A percentile compares a stretch with the other conserved stretches of the same genome.
Evolutionary conservation across 2,329 filamentous ascomycete genomes (phyloP).

Genomic region (Pseudogymnoascus destructans): DNA sequence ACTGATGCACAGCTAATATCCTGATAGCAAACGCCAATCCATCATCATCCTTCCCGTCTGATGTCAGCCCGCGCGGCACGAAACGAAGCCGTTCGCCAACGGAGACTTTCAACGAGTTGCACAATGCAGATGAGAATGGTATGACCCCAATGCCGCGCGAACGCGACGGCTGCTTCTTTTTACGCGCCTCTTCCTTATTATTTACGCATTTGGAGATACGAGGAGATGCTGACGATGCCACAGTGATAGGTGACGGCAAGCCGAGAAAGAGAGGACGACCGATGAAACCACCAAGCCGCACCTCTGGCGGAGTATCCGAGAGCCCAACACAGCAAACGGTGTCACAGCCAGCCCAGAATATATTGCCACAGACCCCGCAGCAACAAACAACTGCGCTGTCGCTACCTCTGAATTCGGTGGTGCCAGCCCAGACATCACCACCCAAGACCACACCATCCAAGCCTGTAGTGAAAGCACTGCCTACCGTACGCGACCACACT

Average conservation of each 20-base stretch:
- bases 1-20: not conserved
- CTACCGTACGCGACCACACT: conserved; percentile 91
- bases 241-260: conserved; percentile 31
- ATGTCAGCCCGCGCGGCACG: conserved; percentile 50
- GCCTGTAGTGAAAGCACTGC: conserved; percentile 79
- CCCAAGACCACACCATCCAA: conserved; percentile 73
- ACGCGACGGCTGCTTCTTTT: not conserved
- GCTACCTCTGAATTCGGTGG: conserved; percentile 21
- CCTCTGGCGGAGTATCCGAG: conserved; percentile 39
- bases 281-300: conserved; percentile 28
- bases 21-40: conserved; percentile 23
- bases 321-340: conserved; percentile 41
- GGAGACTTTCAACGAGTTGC: conserved; percentile 43
- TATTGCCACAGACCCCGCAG: conserved; percentile 43
- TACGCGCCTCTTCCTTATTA: not conserved
- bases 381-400: conserved; percentile 26
- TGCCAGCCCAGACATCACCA: conserved; percentile 43
- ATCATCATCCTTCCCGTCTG: conserved; percentile 35
- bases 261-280: conserved; percentile 28
- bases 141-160: conserved; percentile 34
- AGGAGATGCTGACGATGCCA: conserved; percentile 11
- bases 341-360: conserved; percentile 31
- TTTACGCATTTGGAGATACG: not conserved
- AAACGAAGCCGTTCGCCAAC: conserved; percentile 67
- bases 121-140: conserved; percentile 60